These are phyloP conservation scores for Blepharisma stoltei DNA, from an alignment of 73 alveolate species.

Conservation along the genomic window DNA sequence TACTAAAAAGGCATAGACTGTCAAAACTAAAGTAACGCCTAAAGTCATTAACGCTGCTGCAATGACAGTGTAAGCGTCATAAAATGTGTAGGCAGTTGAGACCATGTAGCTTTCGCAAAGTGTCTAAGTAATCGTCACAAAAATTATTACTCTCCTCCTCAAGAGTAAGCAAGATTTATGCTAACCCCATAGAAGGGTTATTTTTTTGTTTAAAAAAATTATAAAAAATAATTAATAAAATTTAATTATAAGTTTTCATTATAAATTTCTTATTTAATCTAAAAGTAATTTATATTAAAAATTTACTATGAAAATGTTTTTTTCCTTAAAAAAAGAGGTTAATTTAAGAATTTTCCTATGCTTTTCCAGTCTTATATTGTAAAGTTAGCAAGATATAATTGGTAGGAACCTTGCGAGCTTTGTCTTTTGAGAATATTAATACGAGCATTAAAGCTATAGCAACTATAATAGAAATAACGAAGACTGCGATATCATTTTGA, in stretches of 20 bases:
- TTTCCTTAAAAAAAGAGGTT: no score
- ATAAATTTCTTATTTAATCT: no score
- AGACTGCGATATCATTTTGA: background rate
- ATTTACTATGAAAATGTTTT: no score
- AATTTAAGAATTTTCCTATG: no score
- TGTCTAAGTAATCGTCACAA: conserved; percentile 35
- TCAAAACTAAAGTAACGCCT: conserved; percentile 46
- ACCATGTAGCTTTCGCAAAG: conserved; percentile 55
- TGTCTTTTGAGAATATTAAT: conserved; percentile 49
- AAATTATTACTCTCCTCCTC: no score
- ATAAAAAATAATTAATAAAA: no score
- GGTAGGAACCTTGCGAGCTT: conserved; percentile 72
- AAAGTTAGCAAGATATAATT: conserved; percentile 75
- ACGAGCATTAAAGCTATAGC: conserved; percentile 36
- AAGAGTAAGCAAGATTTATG: no score
- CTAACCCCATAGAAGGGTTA: no score
- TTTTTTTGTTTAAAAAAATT: no score
- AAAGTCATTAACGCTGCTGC: conserved; percentile 50
- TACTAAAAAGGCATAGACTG: conserved; percentile 40
- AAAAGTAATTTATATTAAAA: no score
- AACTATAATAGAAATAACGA: conserved; percentile 30
- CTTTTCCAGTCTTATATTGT: no score
- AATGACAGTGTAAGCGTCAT: conserved; percentile 33
- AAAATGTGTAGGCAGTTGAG: conserved; percentile 10
- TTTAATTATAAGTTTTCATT: no score